Base-by-base conservation (phyloP, 2,329 filamentous ascomycete species). In the Tolypocladium ophioglossoides region DNA sequence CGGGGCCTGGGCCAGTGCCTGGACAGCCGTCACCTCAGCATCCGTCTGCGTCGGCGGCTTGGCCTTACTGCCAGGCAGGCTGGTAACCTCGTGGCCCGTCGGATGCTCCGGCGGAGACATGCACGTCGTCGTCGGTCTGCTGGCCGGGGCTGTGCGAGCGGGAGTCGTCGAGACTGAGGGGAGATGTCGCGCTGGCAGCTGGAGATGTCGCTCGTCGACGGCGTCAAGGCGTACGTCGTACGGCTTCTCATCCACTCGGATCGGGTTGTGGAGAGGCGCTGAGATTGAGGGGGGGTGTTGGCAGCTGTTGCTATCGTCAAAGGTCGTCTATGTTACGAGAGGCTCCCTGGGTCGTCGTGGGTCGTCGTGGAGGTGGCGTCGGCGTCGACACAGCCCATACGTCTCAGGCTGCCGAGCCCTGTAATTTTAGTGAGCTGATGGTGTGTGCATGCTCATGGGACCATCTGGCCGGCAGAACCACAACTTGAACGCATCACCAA, bases 51-150 rank as follows among this genome's bases (percentile, higher is more conserved):
- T 8, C 18, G 27, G 44, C 44, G 7, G 44, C 44, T 48, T 14
- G 2, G 44, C 8, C 9, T 56, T 20, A 56, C 34, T 51, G 54
- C n/a, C 53, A 30, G 47, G 22, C 52, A 40, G 46, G 52, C 52
- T 38, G 34, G 56, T 60, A 52, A 56, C 51, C 59, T 57, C 59
- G 56, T 58, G 61, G 63, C 61, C 56, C 52, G 62, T 55, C 55
- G 64, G 61, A 44, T 60, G 59, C 59, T 68, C 67, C 54, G 65
- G 65, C 57, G 66, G 66, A 67, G 69, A 70, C 69, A 71, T 71
- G 61, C 68, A 70, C 58, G 55, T 55, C 54, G 54, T 40, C 35
- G 37, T 51, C 35, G 38, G 22, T 30, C 46, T 40, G 44, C 14
- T 22, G 47, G 20, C 34, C 40, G 49, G 18, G 35, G 52, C 51